Conservation (phyloP, 345 rosid genomes). For the Noccaea bulbosa region DNA sequence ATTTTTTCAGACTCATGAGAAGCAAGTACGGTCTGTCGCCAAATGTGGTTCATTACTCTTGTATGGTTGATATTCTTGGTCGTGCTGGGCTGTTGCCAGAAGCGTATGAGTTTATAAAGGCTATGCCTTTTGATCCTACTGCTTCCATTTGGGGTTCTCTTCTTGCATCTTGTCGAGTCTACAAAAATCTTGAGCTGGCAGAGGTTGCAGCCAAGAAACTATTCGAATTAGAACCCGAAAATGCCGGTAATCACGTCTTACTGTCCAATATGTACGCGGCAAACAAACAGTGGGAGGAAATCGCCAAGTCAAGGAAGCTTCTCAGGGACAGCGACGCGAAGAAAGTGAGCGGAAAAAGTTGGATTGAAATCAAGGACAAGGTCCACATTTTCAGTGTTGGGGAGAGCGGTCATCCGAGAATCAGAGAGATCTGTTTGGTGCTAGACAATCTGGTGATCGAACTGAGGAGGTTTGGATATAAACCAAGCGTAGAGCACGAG, state of each 20-base stretch:
- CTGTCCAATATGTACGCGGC: slow-evolving; percentile 71
- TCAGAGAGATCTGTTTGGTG: slow-evolving; percentile 53
- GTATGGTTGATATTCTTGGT: slow-evolving; percentile 88
- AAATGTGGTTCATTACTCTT: slow-evolving; percentile 73
- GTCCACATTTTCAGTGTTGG: slow-evolving; percentile 69
- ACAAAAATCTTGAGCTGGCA: slow-evolving; percentile 64
- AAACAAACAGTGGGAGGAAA: slow-evolving; percentile 64
- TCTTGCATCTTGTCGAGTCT: slow-evolving; percentile 67
- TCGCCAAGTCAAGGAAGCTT: slow-evolving; percentile 59
- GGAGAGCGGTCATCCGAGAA: slow-evolving; percentile 64
- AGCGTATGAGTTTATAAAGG: slow-evolving; percentile 61
- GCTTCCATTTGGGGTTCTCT: slow-evolving; percentile 89
- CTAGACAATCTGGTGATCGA: slow-evolving; percentile 57
- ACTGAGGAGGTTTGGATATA: slow-evolving; percentile 57
- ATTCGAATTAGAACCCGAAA: slow-evolving; percentile 72
- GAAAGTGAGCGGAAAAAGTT: slow-evolving; percentile 77
- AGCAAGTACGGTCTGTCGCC: slow-evolving; percentile 52
- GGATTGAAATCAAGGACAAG: slow-evolving; percentile 73
- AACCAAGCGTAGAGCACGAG: slow-evolving; percentile 52
- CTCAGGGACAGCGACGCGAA: slow-evolving; percentile 57
- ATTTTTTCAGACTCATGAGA: slow-evolving; percentile 63
- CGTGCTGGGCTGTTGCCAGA: slow-evolving; percentile 64
- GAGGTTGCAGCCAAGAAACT: slow-evolving; percentile 71
- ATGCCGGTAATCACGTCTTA: slow-evolving; percentile 77
- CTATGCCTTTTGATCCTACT: slow-evolving; percentile 68